Percentiles rank a stretch among this genome's conserved stretches.
Evolutionary conservation across 768 basidiomycete species (phyloP).

Genomic region (Pisolithus microcarpus): DNA sequence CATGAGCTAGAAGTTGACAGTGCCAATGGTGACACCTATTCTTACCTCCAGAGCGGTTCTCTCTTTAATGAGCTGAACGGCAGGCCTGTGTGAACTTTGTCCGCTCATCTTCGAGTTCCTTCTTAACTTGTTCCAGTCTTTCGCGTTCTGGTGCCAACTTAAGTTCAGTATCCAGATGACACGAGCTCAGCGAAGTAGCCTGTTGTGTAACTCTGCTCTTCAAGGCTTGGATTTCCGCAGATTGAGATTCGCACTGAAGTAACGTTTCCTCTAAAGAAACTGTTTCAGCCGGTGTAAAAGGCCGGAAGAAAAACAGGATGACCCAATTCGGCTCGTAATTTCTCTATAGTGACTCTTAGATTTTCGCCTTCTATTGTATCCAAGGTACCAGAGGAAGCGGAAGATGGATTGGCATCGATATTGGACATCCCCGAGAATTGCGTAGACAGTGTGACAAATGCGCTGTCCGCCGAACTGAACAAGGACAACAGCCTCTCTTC

Average conservation of each 20-base stretch:
- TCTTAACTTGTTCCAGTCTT: constrained; percentile 43
- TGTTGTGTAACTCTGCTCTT: constrained; percentile 49
- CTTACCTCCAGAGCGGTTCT: constrained; percentile 59
- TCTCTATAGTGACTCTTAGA: constrained; percentile 43
- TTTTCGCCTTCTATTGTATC: constrained; percentile 40
- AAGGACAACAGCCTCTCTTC: constrained; percentile 41
- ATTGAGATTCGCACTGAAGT: constrained; percentile 36
- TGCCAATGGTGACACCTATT: constrained; percentile 1
- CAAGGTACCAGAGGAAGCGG: constrained; percentile 15
- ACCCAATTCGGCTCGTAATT: constrained; percentile 57
- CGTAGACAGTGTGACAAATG: constrained; percentile 27
- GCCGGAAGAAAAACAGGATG: constrained; percentile 9
- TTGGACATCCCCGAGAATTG: constrained; percentile 11
- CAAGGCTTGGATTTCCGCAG: constrained; percentile 43
- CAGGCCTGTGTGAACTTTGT: constrained; percentile 56
- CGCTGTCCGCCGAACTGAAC: constrained; percentile 35
- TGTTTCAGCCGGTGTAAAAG: constrained; percentile 8
- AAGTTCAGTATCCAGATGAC: constrained; percentile 46
- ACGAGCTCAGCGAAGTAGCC: constrained; percentile 26
- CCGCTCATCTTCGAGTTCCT: constrained; percentile 60
- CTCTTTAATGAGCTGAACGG: constrained; percentile 57
- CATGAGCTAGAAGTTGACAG: constrained; percentile 1
- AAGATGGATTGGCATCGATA: constrained; percentile 7
- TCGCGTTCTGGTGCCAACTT: constrained; percentile 49
- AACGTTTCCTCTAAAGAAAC: constrained; percentile 37